Conservation (phyloP, 2,329 filamentous ascomycete species). For the Botrytis tulipae region DNA sequence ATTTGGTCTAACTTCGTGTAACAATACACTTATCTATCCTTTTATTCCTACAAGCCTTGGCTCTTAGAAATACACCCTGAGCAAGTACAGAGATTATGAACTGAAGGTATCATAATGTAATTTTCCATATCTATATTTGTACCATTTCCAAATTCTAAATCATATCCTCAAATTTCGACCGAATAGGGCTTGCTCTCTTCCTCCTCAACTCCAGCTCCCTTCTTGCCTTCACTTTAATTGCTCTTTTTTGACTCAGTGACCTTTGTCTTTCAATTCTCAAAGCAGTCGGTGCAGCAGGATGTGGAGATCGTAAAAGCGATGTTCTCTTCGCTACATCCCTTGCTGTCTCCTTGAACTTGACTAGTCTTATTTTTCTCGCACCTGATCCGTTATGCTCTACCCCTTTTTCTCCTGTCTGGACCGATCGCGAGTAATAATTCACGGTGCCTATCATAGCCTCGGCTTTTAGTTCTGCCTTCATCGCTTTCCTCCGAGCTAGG, state of each 20-base stretch:
- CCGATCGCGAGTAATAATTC: neutral
- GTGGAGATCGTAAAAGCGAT: neutral
- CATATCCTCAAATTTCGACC: constrained; percentile 3
- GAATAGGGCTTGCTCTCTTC: neutral
- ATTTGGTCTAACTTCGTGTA: neutral
- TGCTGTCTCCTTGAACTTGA: neutral
- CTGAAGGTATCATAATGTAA: neutral
- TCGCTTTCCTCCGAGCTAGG: neutral
- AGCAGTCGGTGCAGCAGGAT: neutral
- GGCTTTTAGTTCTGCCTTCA: neutral
- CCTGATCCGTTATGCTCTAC: neutral
- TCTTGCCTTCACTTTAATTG: neutral
- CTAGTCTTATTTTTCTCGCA: neutral
- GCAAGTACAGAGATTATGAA: neutral
- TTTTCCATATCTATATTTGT: neutral
- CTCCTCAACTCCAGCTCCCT: neutral
- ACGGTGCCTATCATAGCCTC: neutral
- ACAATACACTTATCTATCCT: neutral
- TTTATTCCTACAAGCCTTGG: neutral
- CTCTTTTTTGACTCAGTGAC: no score
- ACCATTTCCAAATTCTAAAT: neutral
- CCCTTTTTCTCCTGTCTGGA: neutral
- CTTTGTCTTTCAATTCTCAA: neutral
- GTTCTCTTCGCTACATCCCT: neutral
- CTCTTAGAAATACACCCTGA: neutral